Evolutionary conservation across 2,329 filamentous ascomycete genomes (phyloP), one percentile per base, ranked within the genome.

Genomic region (Coniella lustricola): DNA sequence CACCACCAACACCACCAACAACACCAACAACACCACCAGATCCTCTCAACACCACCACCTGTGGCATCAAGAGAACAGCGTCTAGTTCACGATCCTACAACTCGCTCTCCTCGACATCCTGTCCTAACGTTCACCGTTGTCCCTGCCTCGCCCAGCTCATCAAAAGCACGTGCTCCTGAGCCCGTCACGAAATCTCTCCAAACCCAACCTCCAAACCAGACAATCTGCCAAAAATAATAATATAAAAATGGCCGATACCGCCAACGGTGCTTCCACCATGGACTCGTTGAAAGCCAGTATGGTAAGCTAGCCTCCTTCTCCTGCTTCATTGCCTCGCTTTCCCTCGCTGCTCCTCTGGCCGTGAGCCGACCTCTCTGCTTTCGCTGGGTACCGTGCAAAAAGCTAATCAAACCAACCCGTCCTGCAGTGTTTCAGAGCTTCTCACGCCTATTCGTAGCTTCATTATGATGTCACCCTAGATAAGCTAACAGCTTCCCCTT

Each of bases 281-380:
- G 66, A 75, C 56, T 61, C 65, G 56, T 66, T 75, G 60, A 77
- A 76, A 64, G 67, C 63, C 60, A 77, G 76, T 79, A 69, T 67
- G 76, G 75, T 76, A 59, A 49, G 72, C 67, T 14, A n/a, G 9
- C 36, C 9, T 9, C 25, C 36, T 34, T 17, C 14, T 7, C 9
- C 10, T 29, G 10, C 16, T 7, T 16, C n/a, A 17, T 2, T n/a
- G 12, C 17, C 14, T 14, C 12, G n/a, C 16, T 41, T 14, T 3
- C 4, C 4, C 21, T 21, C 2, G 4, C 20, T 0, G 3, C 5
- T 21, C 21, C n/a, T 22, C 4, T 1, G 9, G 13, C 38, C 38
- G 7, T 17, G 10, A n/a, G 8, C 12, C 8, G 7, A 22, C 7
- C 3, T n/a, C 33, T 10, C 22, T 18, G 17, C 21, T 34, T 29